A percentile compares a stretch with the other conserved stretches of the same genome.
phyloP scores from a whole-genome alignment of 106 monocot genomes.

The Phalaenopsis equestris region DNA sequence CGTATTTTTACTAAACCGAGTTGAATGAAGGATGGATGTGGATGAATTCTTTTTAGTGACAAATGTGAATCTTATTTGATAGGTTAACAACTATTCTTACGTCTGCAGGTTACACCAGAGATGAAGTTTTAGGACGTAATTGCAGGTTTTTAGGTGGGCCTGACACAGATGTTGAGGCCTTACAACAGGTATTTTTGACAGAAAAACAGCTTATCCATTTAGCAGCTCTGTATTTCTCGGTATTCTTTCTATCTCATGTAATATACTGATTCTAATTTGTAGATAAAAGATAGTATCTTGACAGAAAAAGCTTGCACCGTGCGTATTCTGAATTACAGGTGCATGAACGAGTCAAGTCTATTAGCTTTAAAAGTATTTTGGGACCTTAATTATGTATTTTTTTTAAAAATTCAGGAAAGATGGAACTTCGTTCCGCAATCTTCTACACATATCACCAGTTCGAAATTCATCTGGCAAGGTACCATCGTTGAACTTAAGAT shows the following conservation, averaged over 20 bases:
- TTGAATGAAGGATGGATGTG: neutral
- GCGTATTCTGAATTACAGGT: constrained; percentile 89
- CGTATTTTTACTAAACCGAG: neutral
- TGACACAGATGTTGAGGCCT: constrained; percentile 41
- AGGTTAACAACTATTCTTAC: neutral
- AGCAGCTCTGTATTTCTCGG: neutral
- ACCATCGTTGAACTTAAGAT: neutral
- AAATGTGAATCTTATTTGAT: neutral
- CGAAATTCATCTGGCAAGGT: constrained; percentile 94
- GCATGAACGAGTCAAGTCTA: neutral
- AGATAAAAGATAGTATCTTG: constrained; percentile 63
- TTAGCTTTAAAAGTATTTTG: neutral
- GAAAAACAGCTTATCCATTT: neutral
- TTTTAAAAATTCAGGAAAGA: constrained; percentile 61
- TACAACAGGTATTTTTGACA: constrained; percentile 40
- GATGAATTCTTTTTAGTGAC: neutral
- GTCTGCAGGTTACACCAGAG: constrained; percentile 58
- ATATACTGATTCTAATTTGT: neutral
- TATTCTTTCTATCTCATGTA: neutral
- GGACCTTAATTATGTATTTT: constrained; percentile 1
- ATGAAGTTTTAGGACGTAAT: constrained; percentile 81
- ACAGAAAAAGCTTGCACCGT: constrained; percentile 53
- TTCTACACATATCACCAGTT: constrained; percentile 71
- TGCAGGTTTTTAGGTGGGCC: constrained; percentile 83
- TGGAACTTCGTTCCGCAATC: constrained; percentile 80